A percentile compares a stretch with the other conserved stretches of the same genome.
phyloP scores from a whole-genome alignment of 441 rosid species.

The Viola pubescens region DNA sequence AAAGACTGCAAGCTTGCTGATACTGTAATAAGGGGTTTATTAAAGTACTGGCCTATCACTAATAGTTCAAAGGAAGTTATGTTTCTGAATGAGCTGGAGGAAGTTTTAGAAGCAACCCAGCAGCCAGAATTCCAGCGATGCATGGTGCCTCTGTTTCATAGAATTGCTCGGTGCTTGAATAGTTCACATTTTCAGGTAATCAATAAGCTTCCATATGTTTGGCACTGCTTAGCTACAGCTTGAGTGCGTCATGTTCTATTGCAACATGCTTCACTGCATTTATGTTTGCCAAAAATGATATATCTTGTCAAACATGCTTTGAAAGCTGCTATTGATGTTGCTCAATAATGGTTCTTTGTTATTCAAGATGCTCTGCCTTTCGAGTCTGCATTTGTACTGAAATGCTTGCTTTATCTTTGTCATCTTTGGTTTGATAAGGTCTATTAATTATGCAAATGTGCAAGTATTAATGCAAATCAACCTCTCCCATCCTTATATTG shows the following conservation, averaged over 20 bases:
- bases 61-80: conserved; percentile 86
- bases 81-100: conserved; percentile 83
- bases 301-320: neutral
- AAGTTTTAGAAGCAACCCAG: conserved; percentile 68
- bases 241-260: conserved; percentile 7
- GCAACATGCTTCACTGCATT: neutral
- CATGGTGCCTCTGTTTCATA: conserved; percentile 67
- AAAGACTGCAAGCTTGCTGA: conserved; percentile 82
- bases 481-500: neutral
- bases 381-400: neutral
- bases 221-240: conserved; percentile 2
- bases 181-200: conserved; percentile 84
- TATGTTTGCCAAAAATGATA: neutral
- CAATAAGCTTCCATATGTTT: neutral
- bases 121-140: conserved; percentile 65
- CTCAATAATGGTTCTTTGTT: neutral
- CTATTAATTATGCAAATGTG: neutral
- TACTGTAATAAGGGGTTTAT: conserved; percentile 57
- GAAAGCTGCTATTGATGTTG: neutral
- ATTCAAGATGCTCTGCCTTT: neutral
- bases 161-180: conserved; percentile 60
- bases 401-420: neutral
- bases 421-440: neutral
- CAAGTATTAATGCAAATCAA: neutral
- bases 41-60: conserved; percentile 81